A percentile compares a stretch with the other conserved stretches of the same genome.
Conservation (phyloP, 2,329 filamentous ascomycete genomes). For the Pseudocercospora crystallina region DNA sequence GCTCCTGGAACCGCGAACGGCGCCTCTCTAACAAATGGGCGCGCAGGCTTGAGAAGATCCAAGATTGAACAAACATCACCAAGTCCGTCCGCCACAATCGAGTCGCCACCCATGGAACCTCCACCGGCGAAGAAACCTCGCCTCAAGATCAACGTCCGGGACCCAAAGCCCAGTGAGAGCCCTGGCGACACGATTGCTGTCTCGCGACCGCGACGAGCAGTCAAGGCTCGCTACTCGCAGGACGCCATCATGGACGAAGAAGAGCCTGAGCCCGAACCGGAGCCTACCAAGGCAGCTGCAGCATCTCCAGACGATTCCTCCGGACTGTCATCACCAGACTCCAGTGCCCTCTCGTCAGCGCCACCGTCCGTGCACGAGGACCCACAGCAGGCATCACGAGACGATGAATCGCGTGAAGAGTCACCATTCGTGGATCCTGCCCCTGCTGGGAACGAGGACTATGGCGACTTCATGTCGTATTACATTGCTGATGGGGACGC, state of each 20-base stretch:
- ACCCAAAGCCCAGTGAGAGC: slow-evolving; percentile 11
- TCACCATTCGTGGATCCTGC: slow-evolving; percentile 22
- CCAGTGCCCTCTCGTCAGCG: slow-evolving; percentile 15
- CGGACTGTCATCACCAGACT: slow-evolving; percentile 21
- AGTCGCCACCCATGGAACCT: slow-evolving; percentile 20
- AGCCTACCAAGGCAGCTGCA: slow-evolving; percentile 5
- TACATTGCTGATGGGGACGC: slow-evolving; percentile 32
- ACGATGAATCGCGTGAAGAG: slow-evolving; percentile 13
- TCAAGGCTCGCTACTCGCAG: slow-evolving; percentile 19
- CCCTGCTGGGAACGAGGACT: slow-evolving; percentile 23
- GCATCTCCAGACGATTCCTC: slow-evolving; percentile 24
- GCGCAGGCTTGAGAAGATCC: background rate
- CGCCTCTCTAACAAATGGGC: slow-evolving; percentile 6
- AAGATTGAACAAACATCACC: background rate
- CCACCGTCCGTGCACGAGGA: slow-evolving; percentile 15
- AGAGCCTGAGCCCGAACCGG: slow-evolving; percentile 1
- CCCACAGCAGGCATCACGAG: background rate
- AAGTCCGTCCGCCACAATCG: slow-evolving; percentile 5
- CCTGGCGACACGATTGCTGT: slow-evolving; percentile 26
- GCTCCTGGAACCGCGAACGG: slow-evolving; percentile 6
- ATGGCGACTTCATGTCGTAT: slow-evolving; percentile 35
- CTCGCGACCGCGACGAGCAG: slow-evolving; percentile 23
- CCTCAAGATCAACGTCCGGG: slow-evolving; percentile 31
- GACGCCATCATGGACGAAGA: slow-evolving; percentile 18
- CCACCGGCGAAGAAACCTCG: slow-evolving; percentile 26